A percentile compares a stretch with the other conserved stretches of the same genome.
phyloP scores from a whole-genome alignment of 805 yeast genomes.

The Metschnikowia lochheadii region DNA sequence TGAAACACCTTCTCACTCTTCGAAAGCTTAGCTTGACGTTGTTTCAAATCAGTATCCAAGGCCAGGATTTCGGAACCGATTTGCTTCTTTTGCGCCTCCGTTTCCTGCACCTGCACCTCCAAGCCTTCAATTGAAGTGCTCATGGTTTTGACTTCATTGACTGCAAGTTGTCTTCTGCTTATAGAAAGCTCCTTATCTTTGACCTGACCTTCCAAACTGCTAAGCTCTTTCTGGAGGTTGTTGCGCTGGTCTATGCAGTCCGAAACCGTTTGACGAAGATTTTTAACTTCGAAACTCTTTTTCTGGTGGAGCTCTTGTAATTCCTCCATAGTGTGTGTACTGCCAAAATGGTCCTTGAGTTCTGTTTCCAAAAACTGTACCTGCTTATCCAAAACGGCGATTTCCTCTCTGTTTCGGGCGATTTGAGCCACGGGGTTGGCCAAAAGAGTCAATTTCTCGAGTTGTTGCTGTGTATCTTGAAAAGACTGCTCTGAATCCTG shows the following conservation, averaged over 20 bases:
- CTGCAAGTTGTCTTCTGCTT: slow-evolving; percentile 48
- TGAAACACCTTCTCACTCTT: slow-evolving; percentile 2
- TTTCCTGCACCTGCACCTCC: slow-evolving; percentile 34
- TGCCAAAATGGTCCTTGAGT: slow-evolving; percentile 34
- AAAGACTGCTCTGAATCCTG: background rate
- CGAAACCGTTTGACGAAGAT: slow-evolving; percentile 30
- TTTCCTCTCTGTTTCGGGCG: slow-evolving; percentile 28
- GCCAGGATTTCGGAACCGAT: slow-evolving; percentile 13
- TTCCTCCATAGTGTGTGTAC: slow-evolving; percentile 36
- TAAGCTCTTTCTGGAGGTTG: slow-evolving; percentile 37
- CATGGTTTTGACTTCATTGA: slow-evolving; percentile 33
- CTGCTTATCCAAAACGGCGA: slow-evolving; percentile 23
- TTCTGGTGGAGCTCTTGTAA: slow-evolving; percentile 42
- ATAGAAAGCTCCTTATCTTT: slow-evolving; percentile 52
- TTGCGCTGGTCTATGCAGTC: slow-evolving; percentile 42
- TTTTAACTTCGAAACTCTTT: slow-evolving; percentile 37
- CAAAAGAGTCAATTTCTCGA: slow-evolving; percentile 14
- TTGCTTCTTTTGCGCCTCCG: slow-evolving; percentile 18
- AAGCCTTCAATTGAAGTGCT: slow-evolving; percentile 29
- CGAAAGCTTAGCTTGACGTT: slow-evolving; percentile 6
- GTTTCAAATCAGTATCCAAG: slow-evolving; percentile 1
- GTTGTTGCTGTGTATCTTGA: background rate
- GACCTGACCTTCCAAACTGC: slow-evolving; percentile 44
- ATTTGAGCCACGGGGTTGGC: slow-evolving; percentile 32
- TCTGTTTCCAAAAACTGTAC: slow-evolving; percentile 29